Conservation (phyloP, 2,329 filamentous ascomycete species). For the Venturia oleaginea region DNA sequence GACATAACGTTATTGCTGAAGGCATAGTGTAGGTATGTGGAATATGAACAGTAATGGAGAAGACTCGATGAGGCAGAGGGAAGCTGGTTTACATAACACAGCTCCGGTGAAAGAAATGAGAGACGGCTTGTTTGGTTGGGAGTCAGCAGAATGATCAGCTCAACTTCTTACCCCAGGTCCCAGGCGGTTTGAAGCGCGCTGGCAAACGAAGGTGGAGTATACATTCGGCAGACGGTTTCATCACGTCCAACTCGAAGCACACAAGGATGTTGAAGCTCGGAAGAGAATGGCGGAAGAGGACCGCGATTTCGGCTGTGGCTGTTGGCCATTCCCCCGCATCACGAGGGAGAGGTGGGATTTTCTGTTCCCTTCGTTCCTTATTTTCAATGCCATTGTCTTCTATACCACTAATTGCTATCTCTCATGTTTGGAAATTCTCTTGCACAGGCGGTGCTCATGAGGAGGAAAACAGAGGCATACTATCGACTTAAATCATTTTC, state of each 20-base stretch:
- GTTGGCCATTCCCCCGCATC: too few relatives aligned
- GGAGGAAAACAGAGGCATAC: too few relatives aligned
- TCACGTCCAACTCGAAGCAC: too few relatives aligned
- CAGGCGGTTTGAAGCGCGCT: background rate
- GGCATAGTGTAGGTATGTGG: constrained; percentile 9
- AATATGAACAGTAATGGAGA: background rate
- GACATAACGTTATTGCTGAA: constrained; percentile 12
- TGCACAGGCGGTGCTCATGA: background rate
- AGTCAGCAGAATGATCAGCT: background rate
- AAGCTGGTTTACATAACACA: background rate
- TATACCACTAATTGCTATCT: background rate
- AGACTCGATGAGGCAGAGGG: background rate
- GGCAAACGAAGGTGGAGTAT: background rate
- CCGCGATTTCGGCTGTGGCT: background rate
- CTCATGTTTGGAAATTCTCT: background rate
- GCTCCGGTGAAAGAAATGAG: background rate
- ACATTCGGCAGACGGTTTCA: background rate
- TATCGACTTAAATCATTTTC: background rate
- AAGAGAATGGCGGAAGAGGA: background rate
- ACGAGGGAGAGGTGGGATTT: background rate
- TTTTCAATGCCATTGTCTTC: background rate
- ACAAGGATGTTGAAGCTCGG: background rate
- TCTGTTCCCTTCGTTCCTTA: background rate
- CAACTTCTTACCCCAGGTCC: constrained; percentile 5
- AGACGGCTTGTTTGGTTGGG: background rate